Conservation (phyloP, 1,139 yeast species). For the Lodderomyces parapsilosis region DNA sequence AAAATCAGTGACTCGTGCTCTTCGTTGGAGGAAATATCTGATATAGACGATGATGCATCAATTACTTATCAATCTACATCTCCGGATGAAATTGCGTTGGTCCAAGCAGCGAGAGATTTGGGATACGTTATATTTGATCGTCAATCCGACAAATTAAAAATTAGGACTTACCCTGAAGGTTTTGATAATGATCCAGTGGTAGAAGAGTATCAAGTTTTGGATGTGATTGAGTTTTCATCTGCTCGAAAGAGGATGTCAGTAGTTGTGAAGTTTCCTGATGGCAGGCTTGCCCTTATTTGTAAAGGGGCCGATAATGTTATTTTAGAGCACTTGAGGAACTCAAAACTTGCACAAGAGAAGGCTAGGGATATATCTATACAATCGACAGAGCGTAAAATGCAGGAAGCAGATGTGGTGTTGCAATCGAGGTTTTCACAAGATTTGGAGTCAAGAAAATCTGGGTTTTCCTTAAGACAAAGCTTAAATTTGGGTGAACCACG, state of each 20-base stretch:
- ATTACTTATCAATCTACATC: conserved; percentile 89
- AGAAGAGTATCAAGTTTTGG: conserved; percentile 73
- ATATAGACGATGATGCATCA: conserved; percentile 34
- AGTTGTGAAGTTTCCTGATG: conserved; percentile 76
- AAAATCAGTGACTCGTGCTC: conserved; percentile 12
- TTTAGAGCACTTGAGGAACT: conserved; percentile 64
- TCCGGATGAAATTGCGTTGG: conserved; percentile 93
- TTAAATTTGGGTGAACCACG: conserved; percentile 27
- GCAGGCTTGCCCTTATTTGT: conserved; percentile 74
- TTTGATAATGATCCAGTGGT: conserved; percentile 60
- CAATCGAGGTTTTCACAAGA: conserved; percentile 45
- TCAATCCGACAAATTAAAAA: conserved; percentile 53
- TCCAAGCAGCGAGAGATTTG: conserved; percentile 90
- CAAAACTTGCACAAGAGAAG: conserved; percentile 59
- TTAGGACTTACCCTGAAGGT: conserved; percentile 84
- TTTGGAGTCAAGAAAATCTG: conserved; percentile 26
- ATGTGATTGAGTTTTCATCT: conserved; percentile 82
- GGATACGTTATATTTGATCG: conserved; percentile 81
- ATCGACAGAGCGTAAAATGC: conserved; percentile 63
- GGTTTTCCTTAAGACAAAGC: conserved; percentile 34
- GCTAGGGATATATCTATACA: conserved; percentile 61
- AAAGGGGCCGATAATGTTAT: conserved; percentile 98
- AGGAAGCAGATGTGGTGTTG: conserved; percentile 79
- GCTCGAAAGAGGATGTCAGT: conserved; percentile 93
- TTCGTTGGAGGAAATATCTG: conserved; percentile 15